Conservation (phyloP, 495 filamentous ascomycete genomes). For the Monascus purpureus region DNA sequence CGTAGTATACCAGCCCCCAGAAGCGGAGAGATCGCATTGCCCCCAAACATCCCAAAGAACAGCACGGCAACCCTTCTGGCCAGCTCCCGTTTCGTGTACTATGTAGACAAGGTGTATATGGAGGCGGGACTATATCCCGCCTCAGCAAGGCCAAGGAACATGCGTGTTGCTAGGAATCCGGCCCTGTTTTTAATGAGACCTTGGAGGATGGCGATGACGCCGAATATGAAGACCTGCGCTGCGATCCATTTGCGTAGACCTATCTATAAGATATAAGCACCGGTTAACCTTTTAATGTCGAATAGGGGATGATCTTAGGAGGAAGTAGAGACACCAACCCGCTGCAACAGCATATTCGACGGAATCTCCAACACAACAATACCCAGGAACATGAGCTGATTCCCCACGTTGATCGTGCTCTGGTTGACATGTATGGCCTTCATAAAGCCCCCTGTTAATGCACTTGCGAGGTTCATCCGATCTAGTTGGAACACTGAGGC, state of each 20-base stretch:
- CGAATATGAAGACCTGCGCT: constrained; percentile 37
- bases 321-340: constrained; percentile 2
- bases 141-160: constrained; percentile 37
- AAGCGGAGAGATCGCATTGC: constrained; percentile 32
- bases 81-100: constrained; percentile 38
- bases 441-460: constrained; percentile 29
- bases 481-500: constrained; percentile 43
- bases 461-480: constrained; percentile 31
- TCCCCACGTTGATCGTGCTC: constrained; percentile 40
- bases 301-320: background rate
- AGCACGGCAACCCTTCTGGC: constrained; percentile 35
- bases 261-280: constrained; percentile 16
- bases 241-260: constrained; percentile 38
- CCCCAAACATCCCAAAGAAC: constrained; percentile 38
- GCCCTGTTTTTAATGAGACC: constrained; percentile 32
- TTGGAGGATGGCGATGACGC: constrained; percentile 36
- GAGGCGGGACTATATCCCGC: constrained; percentile 43
- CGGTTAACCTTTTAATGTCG: background rate
- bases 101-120: constrained; percentile 41
- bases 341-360: constrained; percentile 29
- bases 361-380: constrained; percentile 41
- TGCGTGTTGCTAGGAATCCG: constrained; percentile 28
- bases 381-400: constrained; percentile 37
- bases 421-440: constrained; percentile 30
- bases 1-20: constrained; percentile 29